Base-by-base conservation (phyloP, 805 yeast genomes). In the Lachancea quebecensis region DNA sequence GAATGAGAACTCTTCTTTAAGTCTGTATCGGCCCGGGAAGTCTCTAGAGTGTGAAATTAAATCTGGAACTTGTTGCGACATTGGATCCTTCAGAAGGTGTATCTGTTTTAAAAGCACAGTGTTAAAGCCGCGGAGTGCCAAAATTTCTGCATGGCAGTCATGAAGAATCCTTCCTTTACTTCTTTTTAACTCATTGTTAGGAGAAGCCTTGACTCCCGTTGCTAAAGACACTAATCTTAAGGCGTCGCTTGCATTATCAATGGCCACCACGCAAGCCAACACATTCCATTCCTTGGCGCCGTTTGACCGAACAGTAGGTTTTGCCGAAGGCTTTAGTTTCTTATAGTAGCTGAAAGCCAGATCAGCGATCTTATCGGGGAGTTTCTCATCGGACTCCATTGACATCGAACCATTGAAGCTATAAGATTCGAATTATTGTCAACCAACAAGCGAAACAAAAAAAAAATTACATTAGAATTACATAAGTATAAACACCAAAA, bases 141-240 rank as follows among this genome's bases (percentile, higher is more conserved):
- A 64, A 1, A 89, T 75, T 58, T 91, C 99, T 0, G 98, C 97
- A 66, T 91, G 99, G 60, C 81, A 70, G 62, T 91, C 98, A 57
- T 91, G 98, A 0, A 91, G 68, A 8, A 88, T 61, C 14, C 61
- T 58, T 0, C 98, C 97, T 0, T 67, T 46, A 40, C 67, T 65
- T 3, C 59, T 49, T 2, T 66, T 44, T 0, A 83, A 60, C 2
- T 52, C 57, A 1, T 52, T 59, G 53, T 82, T 77, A 1, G 97
- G 90, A 15, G 75, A 55, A 0, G 87, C 75, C 58, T 93, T 93
- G 41, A 88, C 85, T 0, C 99, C 99, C 0, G 97, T 87, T 0
- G 89, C 73, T 3, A 86, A 37, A 0, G 79, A 62, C 2, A 86
- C 54, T 1, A 77, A 67, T 5, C 59, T 47, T 1, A 71, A 30